phyloP scores from a whole-genome alignment of 2,329 filamentous ascomycete genomes.

The Seiridium unicorne region DNA sequence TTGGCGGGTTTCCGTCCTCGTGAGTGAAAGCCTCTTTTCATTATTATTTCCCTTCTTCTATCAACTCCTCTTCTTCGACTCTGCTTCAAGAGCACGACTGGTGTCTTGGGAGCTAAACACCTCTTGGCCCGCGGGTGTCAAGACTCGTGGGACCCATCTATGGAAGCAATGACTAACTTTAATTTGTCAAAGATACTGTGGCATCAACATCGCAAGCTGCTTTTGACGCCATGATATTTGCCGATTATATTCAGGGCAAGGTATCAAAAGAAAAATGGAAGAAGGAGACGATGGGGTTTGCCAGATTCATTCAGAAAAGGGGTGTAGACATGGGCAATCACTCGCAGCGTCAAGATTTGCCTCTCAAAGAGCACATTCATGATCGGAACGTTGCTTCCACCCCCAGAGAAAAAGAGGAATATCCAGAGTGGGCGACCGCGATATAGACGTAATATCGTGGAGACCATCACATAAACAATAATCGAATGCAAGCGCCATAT shows the following conservation, averaged over 20 bases:
- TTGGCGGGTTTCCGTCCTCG: constrained; percentile 40
- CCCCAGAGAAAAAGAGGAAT: constrained; percentile 28
- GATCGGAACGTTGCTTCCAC: constrained; percentile 32
- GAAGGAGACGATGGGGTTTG: constrained; percentile 31
- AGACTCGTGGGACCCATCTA: constrained; percentile 13
- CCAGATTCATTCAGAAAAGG: constrained; percentile 29
- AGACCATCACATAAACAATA: too few species aligned
- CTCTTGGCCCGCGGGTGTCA: too few species aligned
- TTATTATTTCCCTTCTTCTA: too few species aligned
- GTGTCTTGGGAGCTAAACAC: too few species aligned
- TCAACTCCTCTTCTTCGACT: too few species aligned
- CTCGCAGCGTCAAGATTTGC: constrained; percentile 29
- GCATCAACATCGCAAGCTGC: constrained; percentile 39
- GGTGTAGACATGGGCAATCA: constrained; percentile 33
- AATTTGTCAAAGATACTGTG: constrained; percentile 23
- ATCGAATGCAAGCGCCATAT: too few species aligned
- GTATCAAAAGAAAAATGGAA: constrained; percentile 30
- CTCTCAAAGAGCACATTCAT: constrained; percentile 28
- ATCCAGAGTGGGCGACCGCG: constrained; percentile 27
- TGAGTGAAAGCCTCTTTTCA: too few species aligned
- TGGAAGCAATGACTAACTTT: too few species aligned
- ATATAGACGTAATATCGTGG: not conserved
- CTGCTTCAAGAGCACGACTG: too few species aligned
- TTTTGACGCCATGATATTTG: constrained; percentile 32
- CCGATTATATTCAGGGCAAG: constrained; percentile 29